These are phyloP conservation scores for Fusarium chlamydosporum DNA, from an alignment of 2,329 filamentous ascomycete species.

Conservation along the genomic window DNA sequence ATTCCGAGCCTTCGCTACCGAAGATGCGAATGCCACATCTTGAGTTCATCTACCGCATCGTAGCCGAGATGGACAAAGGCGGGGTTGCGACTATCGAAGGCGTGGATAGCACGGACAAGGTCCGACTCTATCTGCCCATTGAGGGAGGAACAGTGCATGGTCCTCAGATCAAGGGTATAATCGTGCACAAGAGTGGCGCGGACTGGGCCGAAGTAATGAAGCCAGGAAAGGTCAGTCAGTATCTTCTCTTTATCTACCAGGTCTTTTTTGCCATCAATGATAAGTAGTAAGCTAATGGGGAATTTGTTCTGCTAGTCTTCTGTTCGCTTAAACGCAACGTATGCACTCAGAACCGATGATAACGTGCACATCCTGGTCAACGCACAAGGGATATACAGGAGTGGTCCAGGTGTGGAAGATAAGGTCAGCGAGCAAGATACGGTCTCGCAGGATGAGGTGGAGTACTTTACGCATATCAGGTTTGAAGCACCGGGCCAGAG, in stretches of 20 bases:
- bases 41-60: slow-evolving; percentile 44
- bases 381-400: slow-evolving; percentile 40
- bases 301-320: slow-evolving; percentile 12
- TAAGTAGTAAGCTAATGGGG: neutral
- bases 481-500: slow-evolving; percentile 40
- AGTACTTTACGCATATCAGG: slow-evolving; percentile 43
- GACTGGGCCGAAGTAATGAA: slow-evolving; percentile 42
- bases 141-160: slow-evolving; percentile 33
- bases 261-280: too few species aligned
- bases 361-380: slow-evolving; percentile 37
- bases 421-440: slow-evolving; percentile 19
- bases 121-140: slow-evolving; percentile 39
- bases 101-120: slow-evolving; percentile 23
- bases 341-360: slow-evolving; percentile 39
- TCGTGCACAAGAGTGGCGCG: slow-evolving; percentile 38
- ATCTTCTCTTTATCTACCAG: too few species aligned
- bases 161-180: slow-evolving; percentile 32
- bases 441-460: slow-evolving; percentile 36
- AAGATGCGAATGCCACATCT: slow-evolving; percentile 42
- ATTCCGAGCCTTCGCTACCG: slow-evolving; percentile 12
- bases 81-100: slow-evolving; percentile 32
- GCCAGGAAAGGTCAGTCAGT: slow-evolving; percentile 31
- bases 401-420: slow-evolving; percentile 27
- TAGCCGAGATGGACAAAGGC: slow-evolving; percentile 41
- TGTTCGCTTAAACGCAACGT: slow-evolving; percentile 33